Base-by-base conservation (phyloP, 2,329 filamentous ascomycete species). In the Talaromyces sp. region DNA sequence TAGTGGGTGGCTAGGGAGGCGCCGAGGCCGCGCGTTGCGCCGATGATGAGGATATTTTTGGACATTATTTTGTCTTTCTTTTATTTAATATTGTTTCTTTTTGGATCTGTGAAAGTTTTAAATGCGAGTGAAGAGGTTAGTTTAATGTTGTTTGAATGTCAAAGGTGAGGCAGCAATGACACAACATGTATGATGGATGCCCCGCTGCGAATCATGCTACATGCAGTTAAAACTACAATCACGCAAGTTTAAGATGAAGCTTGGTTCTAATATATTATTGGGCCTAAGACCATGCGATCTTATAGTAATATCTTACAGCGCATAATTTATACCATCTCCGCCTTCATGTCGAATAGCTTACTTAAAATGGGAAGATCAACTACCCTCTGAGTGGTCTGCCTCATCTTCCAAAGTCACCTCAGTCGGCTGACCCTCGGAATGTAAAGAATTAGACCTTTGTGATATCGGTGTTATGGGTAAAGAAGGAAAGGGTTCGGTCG, bases 21-120 rank as follows among this genome's bases (percentile, higher is more conserved):
- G 3, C 89, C 89, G 3, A 91, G 81, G 59, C 89, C 89, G 50
- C 88, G 82, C 1, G 87, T 90, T 3, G 86, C 88, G 55, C 88
- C 88, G 31, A 91, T 79, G 31, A 91, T 80, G 2, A 91, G 81
- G 36, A 88, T 76, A 40, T 78, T 81, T 28, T 44, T 42, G 16
- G 60, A 55, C 60, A 61, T 61, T 51, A 10, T 42, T 5, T 4
- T 58, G 4, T 54, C 61, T 67, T 57, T 66, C 65, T 68, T 72
- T 33, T 16, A 18, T 14, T 6, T 7, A 10, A 31, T 12, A 12
- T 33, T 36, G 9, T 12, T 14, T 40, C 30, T 10, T 23, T 23
- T 23, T 23, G 23, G 23, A 5, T 2, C 8, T 16, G 23, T 40
- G 52, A 18, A 31, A 31, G 31, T 9, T 33, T 40, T 40, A 40